Conservation (phyloP, 169 alveolate genomes). For the Ichthyophthirius multifiliis region DNA sequence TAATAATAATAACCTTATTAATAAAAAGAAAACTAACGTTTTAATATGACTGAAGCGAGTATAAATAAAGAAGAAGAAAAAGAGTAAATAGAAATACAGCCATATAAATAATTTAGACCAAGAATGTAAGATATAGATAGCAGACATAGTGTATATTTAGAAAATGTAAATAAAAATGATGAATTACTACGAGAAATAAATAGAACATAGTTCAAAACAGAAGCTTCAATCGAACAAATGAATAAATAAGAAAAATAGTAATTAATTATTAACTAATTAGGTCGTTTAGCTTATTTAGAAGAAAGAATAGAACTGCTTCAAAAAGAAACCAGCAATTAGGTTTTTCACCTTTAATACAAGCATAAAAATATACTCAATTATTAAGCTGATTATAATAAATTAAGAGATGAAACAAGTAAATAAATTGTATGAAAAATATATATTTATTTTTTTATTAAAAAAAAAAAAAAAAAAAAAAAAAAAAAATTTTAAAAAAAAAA, state of each 20-base stretch:
- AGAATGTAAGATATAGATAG: too few relatives aligned
- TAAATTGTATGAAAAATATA: neutral
- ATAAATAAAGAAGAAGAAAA: too few relatives aligned
- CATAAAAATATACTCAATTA: neutral
- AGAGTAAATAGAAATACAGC: too few relatives aligned
- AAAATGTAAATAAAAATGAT: too few relatives aligned
- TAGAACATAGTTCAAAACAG: too few relatives aligned
- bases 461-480: neutral
- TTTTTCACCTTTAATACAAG: neutral
- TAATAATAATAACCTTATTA: too few relatives aligned
- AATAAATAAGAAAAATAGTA: neutral
- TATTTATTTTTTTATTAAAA: neutral
- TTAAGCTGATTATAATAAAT: neutral
- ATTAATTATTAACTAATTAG: neutral
- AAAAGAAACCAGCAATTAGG: slow-evolving; percentile 1
- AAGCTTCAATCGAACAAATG: neutral
- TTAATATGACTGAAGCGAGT: too few relatives aligned
- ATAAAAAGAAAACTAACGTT: too few relatives aligned
- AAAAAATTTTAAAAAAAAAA: neutral
- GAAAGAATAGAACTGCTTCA: neutral
- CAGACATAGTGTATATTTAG: too few relatives aligned
- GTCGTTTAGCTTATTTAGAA: neutral
- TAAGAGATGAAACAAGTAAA: slow-evolving; percentile 11
- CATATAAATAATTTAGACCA: too few relatives aligned
- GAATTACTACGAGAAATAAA: too few relatives aligned